Evolutionary conservation across 345 rosid genomes (phyloP).

Genomic region (Arabidopsis thaliana): DNA sequence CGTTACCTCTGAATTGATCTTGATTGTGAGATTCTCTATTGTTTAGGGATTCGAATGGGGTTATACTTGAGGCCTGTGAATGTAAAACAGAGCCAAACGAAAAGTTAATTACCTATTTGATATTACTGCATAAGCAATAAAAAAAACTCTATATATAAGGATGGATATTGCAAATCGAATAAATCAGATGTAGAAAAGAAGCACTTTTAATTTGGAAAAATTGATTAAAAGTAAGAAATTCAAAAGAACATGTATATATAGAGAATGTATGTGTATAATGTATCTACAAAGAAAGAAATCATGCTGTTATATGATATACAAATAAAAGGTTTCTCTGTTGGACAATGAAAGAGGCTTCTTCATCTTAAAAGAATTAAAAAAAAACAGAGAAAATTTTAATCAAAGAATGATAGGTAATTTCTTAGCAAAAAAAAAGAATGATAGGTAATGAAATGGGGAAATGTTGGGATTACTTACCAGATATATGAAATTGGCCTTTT

Average conservation of each 20-base stretch:
- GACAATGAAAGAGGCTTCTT: constrained; percentile 1
- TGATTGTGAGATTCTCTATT: constrained; percentile 26
- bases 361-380: not conserved
- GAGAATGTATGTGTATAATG: not conserved
- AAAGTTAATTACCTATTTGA: constrained; percentile 14
- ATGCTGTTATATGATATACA: not conserved
- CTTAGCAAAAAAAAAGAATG: not conserved
- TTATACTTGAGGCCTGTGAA: constrained; percentile 35
- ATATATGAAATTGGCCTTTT: constrained; percentile 33
- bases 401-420: not conserved
- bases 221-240: not conserved
- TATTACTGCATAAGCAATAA: not conserved
- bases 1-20: constrained; percentile 29
- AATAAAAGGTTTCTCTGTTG: not conserved
- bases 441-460: not conserved
- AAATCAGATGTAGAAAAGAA: not conserved
- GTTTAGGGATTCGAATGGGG: not conserved
- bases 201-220: not conserved
- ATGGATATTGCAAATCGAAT: not conserved
- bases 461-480: constrained; percentile 33
- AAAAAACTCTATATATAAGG: not conserved
- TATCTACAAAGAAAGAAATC: not conserved
- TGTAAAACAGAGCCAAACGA: constrained; percentile 13
- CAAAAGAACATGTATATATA: not conserved
- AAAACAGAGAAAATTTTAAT: not conserved